Percentiles rank a stretch among this genome's conserved stretches.
These are phyloP conservation scores for Colletotrichum lentis DNA, from an alignment of 2,329 filamentous ascomycete species.

Conservation along the genomic window DNA sequence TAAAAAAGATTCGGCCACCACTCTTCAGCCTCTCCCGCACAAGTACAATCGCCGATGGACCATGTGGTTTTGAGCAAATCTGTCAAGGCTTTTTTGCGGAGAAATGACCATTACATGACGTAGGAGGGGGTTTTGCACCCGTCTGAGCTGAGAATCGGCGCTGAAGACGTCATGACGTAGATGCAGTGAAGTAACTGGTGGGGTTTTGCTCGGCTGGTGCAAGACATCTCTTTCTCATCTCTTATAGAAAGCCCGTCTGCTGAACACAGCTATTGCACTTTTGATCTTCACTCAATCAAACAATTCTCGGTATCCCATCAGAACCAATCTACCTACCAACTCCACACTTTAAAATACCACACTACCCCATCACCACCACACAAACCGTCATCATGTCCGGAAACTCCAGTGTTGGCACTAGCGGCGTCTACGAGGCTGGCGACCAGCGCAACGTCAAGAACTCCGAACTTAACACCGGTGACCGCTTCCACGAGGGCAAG, in stretches of 20 bases:
- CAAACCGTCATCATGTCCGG: conserved; percentile 46
- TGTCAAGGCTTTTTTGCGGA: conserved; percentile 32
- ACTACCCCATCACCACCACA: neutral
- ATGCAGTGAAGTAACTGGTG: conserved; percentile 23
- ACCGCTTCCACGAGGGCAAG: conserved; percentile 77
- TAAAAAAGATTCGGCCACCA: neutral
- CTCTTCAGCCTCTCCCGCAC: neutral
- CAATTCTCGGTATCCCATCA: neutral
- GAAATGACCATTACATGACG: conserved; percentile 30
- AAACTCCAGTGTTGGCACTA: conserved; percentile 72
- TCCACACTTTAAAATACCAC: neutral
- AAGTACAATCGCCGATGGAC: conserved; percentile 26
- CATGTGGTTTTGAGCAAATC: conserved; percentile 22
- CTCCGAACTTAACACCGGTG: conserved; percentile 55
- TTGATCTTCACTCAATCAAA: neutral
- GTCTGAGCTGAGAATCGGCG: conserved; percentile 34
- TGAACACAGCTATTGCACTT: neutral
- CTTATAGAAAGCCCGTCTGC: conserved; percentile 20
- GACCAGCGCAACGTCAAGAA: conserved; percentile 75
- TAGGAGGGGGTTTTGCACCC: conserved; percentile 25
- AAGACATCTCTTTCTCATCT: neutral
- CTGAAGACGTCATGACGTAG: conserved; percentile 36
- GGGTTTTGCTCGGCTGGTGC: conserved; percentile 5
- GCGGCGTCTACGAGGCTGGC: conserved; percentile 74
- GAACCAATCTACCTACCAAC: neutral